Percentiles rank a stretch among this genome's conserved stretches.
These are phyloP conservation scores for Hippophae rhamnoides DNA, from an alignment of 306 rosid genomes.

Conservation along the genomic window DNA sequence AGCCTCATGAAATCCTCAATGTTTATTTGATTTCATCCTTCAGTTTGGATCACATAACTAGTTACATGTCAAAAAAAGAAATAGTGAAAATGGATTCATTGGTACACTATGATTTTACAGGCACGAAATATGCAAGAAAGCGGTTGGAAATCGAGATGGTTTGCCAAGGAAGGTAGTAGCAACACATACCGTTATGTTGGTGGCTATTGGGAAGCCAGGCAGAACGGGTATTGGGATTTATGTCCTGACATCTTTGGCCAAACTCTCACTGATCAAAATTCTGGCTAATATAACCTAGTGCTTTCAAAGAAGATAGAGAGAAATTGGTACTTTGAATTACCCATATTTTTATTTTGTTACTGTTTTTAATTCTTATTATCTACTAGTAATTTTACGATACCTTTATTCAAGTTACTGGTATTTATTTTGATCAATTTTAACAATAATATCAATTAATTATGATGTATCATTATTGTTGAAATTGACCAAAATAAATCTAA, in stretches of 20 bases:
- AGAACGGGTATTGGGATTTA: conserved; percentile 58
- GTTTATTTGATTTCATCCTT: too few species aligned
- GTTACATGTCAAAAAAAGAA: conserved; percentile 15
- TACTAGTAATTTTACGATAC: rapidly evolving
- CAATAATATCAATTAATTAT: too few species aligned
- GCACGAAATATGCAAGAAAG: conserved; percentile 96
- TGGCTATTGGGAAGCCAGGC: conserved; percentile 93
- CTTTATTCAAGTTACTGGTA: too few species aligned
- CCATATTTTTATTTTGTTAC: too few species aligned
- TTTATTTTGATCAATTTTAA: too few species aligned
- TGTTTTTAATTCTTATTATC: too few species aligned
- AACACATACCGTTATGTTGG: conserved; percentile 68
- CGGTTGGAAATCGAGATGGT: conserved; percentile 97
- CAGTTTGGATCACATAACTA: background rate
- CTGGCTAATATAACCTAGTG: too few species aligned
- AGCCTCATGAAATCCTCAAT: background rate
- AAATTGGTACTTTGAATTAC: too few species aligned
- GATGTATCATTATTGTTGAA: too few species aligned
- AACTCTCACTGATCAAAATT: conserved; percentile 41
- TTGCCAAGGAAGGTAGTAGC: conserved; percentile 55
- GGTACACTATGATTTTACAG: conserved; percentile 21
- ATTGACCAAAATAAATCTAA: too few species aligned
- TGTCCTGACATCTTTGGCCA: conserved; percentile 96
- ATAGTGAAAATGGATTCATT: too few species aligned
- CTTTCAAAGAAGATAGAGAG: too few species aligned